Base-by-base conservation (phyloP, 306 rosid species). In the Morella rubra region DNA sequence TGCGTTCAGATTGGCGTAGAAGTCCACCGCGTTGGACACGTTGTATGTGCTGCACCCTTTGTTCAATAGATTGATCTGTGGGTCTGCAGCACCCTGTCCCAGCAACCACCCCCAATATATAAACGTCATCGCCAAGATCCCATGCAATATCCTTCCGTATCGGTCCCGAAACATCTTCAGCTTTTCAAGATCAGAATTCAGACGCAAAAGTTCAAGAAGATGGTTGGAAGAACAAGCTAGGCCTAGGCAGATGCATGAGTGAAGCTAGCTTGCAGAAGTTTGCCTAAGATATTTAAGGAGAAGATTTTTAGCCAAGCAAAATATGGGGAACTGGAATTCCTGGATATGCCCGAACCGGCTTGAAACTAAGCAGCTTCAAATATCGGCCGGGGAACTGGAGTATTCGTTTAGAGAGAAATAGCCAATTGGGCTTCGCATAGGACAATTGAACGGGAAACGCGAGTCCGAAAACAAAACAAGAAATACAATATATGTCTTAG, bases 31-130 rank as follows among this genome's bases (percentile, higher is more conserved):
- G 52, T 74, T 79, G n/a, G 91, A 80, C 16, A 82, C 90, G 76
- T 91, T 89, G 87, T 87, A 89, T 24, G 73, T 84, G 83, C 93
- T 91, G 74, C 93, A 91, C 27, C 93, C 96, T 1, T 71, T 79
- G 86, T 87, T 89, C 22, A 91, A 5, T 1, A 89, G 74, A 47
- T 12, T 62, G 49, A 69, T 82, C 71, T 89, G 87, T n/a, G 91
- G 87, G 24, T 84, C 86, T 42, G 86, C 90, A 47, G 64, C 67
- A 8, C 14, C 53, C 80, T 13, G 44, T 49, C n/a, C 18, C 32
- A 13, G 46, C 54, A 80, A 58, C 54, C 82, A 66, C 62, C 81
- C 72, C 44, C 77, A 74, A 8, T 81, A 55, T 5, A 52, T 45
- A 8, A 72, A 47, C 54, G 58, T 72, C 27, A 69, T 18, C 51